Conservation (phyloP, 2,329 filamentous ascomycete species). For the Cordyceps cateniannulata region DNA sequence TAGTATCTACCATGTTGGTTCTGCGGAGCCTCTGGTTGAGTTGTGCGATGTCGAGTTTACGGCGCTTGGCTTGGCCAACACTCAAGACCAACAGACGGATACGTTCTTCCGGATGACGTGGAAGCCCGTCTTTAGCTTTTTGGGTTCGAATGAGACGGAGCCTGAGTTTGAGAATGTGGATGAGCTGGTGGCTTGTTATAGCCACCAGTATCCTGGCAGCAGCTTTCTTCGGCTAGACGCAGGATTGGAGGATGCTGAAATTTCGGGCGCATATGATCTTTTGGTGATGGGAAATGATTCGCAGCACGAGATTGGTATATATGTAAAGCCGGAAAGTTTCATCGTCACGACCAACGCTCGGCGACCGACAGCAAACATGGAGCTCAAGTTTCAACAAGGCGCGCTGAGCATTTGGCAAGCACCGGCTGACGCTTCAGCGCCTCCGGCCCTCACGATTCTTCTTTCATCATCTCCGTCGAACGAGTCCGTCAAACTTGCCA, state of each 20-base stretch:
- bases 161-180: not conserved
- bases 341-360: not conserved
- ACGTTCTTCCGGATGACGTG: not conserved
- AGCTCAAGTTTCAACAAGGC: not conserved
- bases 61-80: not conserved
- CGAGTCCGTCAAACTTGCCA: not conserved
- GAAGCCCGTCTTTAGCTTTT: not conserved
- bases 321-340: not conserved
- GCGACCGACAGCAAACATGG: not conserved
- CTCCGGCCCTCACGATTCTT: not conserved
- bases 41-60: not conserved
- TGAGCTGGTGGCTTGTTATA: not conserved
- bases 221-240: not conserved
- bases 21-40: not conserved
- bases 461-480: not conserved
- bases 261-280: not conserved
- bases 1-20: not conserved
- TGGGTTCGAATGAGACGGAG: not conserved
- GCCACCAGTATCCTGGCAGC: not conserved
- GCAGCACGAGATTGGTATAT: not conserved
- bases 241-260: not conserved
- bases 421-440: not conserved
- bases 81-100: not conserved
- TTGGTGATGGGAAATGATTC: not conserved
- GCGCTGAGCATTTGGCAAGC: not conserved